Base-by-base conservation (phyloP, 2,329 filamentous ascomycete genomes). In the Arthrobotrys sphaeroides region DNA sequence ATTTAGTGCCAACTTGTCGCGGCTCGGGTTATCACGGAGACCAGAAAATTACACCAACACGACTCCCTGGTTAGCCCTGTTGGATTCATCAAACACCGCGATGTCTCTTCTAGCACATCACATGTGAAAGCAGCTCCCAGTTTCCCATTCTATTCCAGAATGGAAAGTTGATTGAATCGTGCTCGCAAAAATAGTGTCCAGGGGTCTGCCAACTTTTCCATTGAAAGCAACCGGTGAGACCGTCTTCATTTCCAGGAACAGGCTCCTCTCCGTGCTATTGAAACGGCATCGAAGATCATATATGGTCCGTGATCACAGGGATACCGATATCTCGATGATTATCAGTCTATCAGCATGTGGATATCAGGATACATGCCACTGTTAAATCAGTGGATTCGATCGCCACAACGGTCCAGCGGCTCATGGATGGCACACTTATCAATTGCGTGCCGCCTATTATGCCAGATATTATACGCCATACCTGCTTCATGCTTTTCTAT, bases 11-110 rank as follows among this genome's bases (percentile, higher is more conserved):
- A 69, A 67, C 33, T 65, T 38, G 31, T 65, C 31, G 53, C 55
- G 55, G 45, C 49, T 75, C 72, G 72, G 72, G 72, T 69, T 43
- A 75, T 69, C 72, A 75, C 72, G 72, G 72, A 75, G 72, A 26
- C 43, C 26, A 68, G 20, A 75, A 16, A 51, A 67, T 55, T 24
- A 22, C 26, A 60, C 28, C 45, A 51, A 45, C 51, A 53, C 62
- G 13, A 42, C 47, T 53, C 53, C 61, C 42, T 59, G 24, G 26
- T 51, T 55, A 59, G 61, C 51, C 53, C 51, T 73, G 60, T 73
- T 73, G 40, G 49, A 65, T 53, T 57, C 18, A 61, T 38, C 33
- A 13, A 45, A 59, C 36, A 20, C 38, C 22, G 55, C 20, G 18
- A 24, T 43, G 33, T 49, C 16, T 22, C 67, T 22, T 43, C 57